phyloP scores from a whole-genome alignment of 2,329 filamentous ascomycete genomes.

The Leptographium flavum region DNA sequence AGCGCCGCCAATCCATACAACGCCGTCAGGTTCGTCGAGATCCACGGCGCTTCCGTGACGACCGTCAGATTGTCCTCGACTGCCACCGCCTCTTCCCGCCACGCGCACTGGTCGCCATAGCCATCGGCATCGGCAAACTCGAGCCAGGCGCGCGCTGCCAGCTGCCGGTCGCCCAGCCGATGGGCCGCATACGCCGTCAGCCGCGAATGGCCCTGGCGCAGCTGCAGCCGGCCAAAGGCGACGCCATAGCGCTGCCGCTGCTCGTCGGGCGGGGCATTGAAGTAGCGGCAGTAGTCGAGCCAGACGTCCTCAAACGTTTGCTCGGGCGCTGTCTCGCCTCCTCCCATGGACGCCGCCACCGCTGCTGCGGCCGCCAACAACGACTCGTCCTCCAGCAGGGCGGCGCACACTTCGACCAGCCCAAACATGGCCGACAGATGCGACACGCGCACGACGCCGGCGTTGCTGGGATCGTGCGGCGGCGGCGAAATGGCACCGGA shows the following conservation, averaged over 20 bases:
- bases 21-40: too few species aligned
- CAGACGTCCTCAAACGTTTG: constrained; percentile 42
- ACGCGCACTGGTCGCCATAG: too few species aligned
- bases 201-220: constrained; percentile 43
- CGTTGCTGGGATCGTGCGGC: constrained; percentile 35
- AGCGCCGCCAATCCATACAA: too few species aligned
- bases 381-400: constrained; percentile 37
- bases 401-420: constrained; percentile 40
- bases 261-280: constrained; percentile 31
- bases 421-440: constrained; percentile 46
- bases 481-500: constrained; percentile 42
- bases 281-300: constrained; percentile 48
- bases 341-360: too few species aligned
- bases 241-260: constrained; percentile 38
- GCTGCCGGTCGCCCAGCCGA: background rate
- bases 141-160: constrained; percentile 27
- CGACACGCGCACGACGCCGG: constrained; percentile 33
- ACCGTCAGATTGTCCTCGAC: too few species aligned
- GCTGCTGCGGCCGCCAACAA: too few species aligned
- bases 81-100: too few species aligned
- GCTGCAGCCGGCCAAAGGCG: constrained; percentile 23
- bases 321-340: too few species aligned
- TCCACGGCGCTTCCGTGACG: too few species aligned
- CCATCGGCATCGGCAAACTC: constrained; percentile 38
- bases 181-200: constrained; percentile 39